Evolutionary conservation across 441 rosid species (phyloP), one percentile per base, ranked within the genome.

Genomic region (Dalechampia spathulata): DNA sequence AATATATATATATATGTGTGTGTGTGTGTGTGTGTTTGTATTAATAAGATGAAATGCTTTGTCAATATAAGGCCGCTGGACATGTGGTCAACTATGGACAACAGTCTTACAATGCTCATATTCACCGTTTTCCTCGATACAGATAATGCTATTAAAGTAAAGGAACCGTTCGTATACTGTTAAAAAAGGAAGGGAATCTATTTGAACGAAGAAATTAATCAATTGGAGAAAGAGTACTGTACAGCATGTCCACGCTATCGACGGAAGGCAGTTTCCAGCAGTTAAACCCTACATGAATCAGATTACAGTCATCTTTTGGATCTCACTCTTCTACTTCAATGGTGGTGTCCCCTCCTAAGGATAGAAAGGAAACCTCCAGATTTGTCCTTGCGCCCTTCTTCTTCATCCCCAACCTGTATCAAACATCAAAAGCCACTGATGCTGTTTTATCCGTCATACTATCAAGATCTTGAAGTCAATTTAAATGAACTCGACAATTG

Each of bases 291-390:
- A 55, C 28, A 47, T 41, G 62, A 61, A 58, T 64, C 68, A 65
- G 41, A 41, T 63, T 52, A 37, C 55, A 19, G 50, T 34, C 42
- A 65, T 36, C 27, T 17, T 26, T 36, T 25, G 6, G 5, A 36
- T n/a, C 57, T 37, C 52, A 11, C 22, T 15, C 43, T 15, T 67
- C 57, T 50, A 27, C 57, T 62, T 68, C 64, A 72, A 40, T 76
- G 90, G 64, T 80, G 89, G 58, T 80, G 89, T 49, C 86, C 85
- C 72, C 98, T 75, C 61, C 83, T 81, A n/a, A 91, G 83, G 20
- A 70, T 93, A 0, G 95, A 90, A 7, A 91, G 68, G 66, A 91
- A 83, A 11, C 96, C 95, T 3, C 96, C 95, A 0, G 82, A 56
- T 71, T 64, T 87, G 34, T 81, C 92, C 72, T 83, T 86, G 32